A percentile compares a stretch with the other conserved stretches of the same genome.
These are phyloP conservation scores for Phytophthora cajani DNA, from an alignment of 352 stramenopile species.

Conservation along the genomic window DNA sequence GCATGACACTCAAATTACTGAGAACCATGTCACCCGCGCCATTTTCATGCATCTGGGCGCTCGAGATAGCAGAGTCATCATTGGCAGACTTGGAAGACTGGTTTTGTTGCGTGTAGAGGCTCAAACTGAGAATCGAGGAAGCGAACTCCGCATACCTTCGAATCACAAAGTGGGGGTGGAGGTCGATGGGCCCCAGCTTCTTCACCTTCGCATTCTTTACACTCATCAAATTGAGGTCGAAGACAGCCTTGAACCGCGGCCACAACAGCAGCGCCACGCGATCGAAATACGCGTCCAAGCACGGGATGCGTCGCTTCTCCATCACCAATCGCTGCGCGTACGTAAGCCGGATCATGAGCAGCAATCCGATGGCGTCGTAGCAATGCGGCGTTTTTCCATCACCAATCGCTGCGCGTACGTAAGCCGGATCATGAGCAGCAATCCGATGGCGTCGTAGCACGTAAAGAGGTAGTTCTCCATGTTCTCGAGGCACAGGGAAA, in stretches of 20 bases:
- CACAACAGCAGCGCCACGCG: conserved; percentile 95
- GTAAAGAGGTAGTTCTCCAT: conserved; percentile 98
- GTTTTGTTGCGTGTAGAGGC: conserved; percentile 66
- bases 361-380: conserved; percentile 94
- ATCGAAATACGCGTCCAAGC: conserved; percentile 97
- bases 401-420: conserved; percentile 88
- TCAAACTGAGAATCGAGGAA: conserved; percentile 95
- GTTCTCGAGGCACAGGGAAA: conserved; percentile 97
- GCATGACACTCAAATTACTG: conserved; percentile 88
- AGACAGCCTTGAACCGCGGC: conserved; percentile 97
- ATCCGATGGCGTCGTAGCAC: conserved; percentile 96
- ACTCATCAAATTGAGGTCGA: conserved; percentile 96
- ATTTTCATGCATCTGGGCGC: conserved; percentile 83
- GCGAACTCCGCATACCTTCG: conserved; percentile 97
- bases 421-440: conserved; percentile 99
- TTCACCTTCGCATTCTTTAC: conserved; percentile 88
- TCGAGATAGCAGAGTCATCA: conserved; percentile 56
- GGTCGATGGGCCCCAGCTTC: conserved; percentile 93
- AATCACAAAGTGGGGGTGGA: conserved; percentile 97
- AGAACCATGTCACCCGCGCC: conserved; percentile 94
- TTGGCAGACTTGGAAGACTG: conserved; percentile 22
- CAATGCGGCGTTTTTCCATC: conserved; percentile 88
- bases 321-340: conserved; percentile 86
- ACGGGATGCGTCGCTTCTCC: conserved; percentile 87
- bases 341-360: conserved; percentile 99